Conservation (phyloP, 805 yeast genomes). For the Suhomyces prunicola region DNA sequence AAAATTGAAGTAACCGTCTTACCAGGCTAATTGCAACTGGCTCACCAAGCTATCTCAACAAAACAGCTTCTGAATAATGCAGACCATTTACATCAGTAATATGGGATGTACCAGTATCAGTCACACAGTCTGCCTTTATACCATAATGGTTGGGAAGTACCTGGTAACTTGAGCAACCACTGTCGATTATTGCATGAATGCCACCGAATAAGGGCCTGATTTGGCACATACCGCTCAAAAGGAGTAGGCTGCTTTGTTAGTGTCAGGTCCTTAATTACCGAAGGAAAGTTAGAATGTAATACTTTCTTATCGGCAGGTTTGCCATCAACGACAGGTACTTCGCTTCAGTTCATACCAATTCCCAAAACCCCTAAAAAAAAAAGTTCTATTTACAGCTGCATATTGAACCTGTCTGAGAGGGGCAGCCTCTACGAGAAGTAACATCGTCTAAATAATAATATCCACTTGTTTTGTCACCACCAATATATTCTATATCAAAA, state of each 20-base stretch:
- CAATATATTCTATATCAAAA: slow-evolving; percentile 2
- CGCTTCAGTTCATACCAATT: slow-evolving; percentile 3
- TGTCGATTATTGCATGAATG: slow-evolving; percentile 15
- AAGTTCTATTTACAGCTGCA: slow-evolving; percentile 4
- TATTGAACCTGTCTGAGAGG: slow-evolving; percentile 4
- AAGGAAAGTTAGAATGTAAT: slow-evolving; percentile 11
- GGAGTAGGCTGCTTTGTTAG: slow-evolving; percentile 9
- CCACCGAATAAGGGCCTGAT: slow-evolving; percentile 20
- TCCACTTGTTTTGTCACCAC: slow-evolving; percentile 4
- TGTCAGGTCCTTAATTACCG: slow-evolving; percentile 8
- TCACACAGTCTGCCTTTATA: neutral
- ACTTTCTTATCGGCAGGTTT: neutral
- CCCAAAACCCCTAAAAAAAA: slow-evolving; percentile 7
- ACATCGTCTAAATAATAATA: slow-evolving; percentile 4
- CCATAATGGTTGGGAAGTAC: slow-evolving; percentile 1
- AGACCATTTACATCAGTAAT: slow-evolving; percentile 1
- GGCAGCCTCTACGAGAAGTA: neutral
- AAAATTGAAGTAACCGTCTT: slow-evolving; percentile 5
- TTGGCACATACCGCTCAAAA: slow-evolving; percentile 11
- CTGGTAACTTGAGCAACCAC: slow-evolving; percentile 1
- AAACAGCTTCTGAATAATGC: neutral
- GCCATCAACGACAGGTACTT: neutral
- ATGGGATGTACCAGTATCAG: neutral
- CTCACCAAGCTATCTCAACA: neutral
- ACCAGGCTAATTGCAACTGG: slow-evolving; percentile 6